Evolutionary conservation across 805 yeast species (phyloP).

Genomic region (Saturnispora besseyi): DNA sequence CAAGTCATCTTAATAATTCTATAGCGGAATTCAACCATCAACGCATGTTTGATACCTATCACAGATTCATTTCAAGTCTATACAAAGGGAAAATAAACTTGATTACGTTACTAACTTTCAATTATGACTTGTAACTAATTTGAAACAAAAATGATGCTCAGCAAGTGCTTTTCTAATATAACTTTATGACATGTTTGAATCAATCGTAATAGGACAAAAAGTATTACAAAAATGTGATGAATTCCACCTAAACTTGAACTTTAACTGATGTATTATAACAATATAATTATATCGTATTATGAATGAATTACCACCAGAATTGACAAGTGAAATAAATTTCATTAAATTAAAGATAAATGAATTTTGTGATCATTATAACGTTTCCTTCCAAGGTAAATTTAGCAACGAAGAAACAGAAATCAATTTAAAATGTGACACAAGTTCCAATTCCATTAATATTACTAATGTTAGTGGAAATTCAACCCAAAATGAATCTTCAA

Average conservation of each 20-base stretch:
- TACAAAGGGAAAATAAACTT: background rate
- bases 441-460: background rate
- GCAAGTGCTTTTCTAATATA: background rate
- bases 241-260: background rate
- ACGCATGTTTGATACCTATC: no score
- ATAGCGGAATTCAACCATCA: no score
- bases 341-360: background rate
- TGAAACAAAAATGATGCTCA: conserved; percentile 6
- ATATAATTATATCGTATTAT: background rate
- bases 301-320: background rate
- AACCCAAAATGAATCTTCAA: background rate
- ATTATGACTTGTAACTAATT: conserved; percentile 3
- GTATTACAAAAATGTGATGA: background rate
- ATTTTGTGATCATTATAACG: conserved; percentile 9
- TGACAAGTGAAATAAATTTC: background rate
- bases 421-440: background rate
- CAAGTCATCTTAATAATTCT: no score
- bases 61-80: no score
- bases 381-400: conserved; percentile 11
- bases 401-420: background rate
- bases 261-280: background rate
- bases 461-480: background rate
- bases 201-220: background rate
- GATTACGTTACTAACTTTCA: background rate
- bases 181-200: conserved; percentile 4